Evolutionary conservation across 129 eudicot species (phyloP).

Genomic region (Apium graveolens): DNA sequence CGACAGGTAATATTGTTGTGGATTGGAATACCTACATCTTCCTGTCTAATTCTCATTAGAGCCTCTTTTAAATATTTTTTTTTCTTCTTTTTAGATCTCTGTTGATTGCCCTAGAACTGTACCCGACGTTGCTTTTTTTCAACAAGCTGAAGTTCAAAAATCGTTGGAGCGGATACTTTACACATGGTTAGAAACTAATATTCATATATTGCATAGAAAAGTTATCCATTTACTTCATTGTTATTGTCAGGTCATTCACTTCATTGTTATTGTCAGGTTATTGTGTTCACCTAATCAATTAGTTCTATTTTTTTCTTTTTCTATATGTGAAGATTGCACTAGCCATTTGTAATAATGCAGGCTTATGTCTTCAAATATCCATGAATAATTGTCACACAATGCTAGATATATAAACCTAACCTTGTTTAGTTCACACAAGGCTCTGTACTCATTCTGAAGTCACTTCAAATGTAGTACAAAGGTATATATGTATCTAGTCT

Average conservation of each 20-base stretch:
- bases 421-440: neutral
- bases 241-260: neutral
- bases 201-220: neutral
- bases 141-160: slow-evolving; percentile 77
- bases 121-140: slow-evolving; percentile 89
- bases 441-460: neutral
- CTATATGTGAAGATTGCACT: neutral
- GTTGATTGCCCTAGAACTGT: slow-evolving; percentile 99
- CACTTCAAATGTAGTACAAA: neutral
- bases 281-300: neutral
- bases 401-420: neutral
- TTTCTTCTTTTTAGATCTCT: slow-evolving; percentile 44
- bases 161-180: slow-evolving; percentile 95
- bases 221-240: neutral
- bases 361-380: neutral
- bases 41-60: neutral
- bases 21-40: neutral
- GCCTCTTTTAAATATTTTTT: slow-evolving; percentile 1
- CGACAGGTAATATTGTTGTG: slow-evolving; percentile 59
- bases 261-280: too few species aligned
- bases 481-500: neutral
- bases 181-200: slow-evolving; percentile 57
- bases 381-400: neutral
- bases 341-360: neutral
- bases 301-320: neutral